phyloP scores from a whole-genome alignment of 345 rosid genomes.

The Nasturtium officinale region DNA sequence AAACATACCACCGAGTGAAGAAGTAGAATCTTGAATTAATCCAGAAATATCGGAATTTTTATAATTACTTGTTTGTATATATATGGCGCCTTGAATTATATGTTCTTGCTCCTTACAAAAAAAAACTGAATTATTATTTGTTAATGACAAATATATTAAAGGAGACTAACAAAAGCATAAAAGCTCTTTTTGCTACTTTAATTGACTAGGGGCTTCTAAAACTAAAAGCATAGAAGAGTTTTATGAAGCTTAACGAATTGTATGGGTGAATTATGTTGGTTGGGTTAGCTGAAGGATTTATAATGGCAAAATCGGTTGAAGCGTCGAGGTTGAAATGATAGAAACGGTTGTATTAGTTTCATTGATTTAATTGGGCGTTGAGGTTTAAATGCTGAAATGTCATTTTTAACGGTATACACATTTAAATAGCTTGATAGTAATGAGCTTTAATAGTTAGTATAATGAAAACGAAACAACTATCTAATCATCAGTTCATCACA shows the following conservation, averaged over 20 bases:
- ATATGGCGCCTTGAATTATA: neutral
- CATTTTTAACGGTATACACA: conserved; percentile 23
- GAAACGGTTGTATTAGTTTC: conserved; percentile 41
- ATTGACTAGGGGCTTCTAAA: conserved; percentile 29
- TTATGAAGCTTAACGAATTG: conserved; percentile 5
- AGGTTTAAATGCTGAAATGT: conserved; percentile 36
- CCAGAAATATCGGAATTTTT: conserved; percentile 1
- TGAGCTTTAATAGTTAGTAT: conserved; percentile 11
- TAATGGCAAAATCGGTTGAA: conserved; percentile 40
- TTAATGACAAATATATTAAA: conserved; percentile 10
- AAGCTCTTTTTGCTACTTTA: conserved; percentile 33
- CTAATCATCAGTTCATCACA: neutral
- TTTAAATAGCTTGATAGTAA: neutral
- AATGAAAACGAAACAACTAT: conserved; percentile 1
- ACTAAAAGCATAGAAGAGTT: conserved; percentile 16
- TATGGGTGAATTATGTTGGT: conserved; percentile 18
- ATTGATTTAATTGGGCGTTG: conserved; percentile 26
- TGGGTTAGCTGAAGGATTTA: conserved; percentile 32
- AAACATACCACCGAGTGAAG: conserved; percentile 26
- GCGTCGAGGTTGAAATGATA: conserved; percentile 36
- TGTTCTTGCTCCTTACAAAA: conserved; percentile 8
- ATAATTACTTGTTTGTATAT: neutral
- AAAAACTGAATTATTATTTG: neutral
- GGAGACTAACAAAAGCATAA: conserved; percentile 33
- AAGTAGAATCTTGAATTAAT: conserved; percentile 24